Evolutionary conservation across 148 eudicot species (phyloP).

Genomic region (Diospyros lotus): DNA sequence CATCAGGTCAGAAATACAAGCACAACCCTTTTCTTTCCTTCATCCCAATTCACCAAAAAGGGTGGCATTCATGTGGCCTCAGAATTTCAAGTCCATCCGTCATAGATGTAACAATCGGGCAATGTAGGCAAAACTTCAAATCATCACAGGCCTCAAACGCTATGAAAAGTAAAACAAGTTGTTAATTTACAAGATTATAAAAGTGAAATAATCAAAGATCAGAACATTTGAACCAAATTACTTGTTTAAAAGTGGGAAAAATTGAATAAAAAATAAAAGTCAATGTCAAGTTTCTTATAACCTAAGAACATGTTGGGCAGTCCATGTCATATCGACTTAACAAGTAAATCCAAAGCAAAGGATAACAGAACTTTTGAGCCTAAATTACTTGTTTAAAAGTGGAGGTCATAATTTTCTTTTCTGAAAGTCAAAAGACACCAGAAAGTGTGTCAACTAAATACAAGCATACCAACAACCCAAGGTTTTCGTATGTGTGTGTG

Average conservation of each 20-base stretch:
- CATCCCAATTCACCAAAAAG: not conserved
- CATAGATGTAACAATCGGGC: constrained; percentile 9
- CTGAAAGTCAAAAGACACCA: too few species aligned
- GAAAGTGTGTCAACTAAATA: too few species aligned
- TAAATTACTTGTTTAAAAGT: too few species aligned
- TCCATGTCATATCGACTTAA: not conserved
- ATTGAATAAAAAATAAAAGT: too few species aligned
- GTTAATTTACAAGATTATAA: too few species aligned
- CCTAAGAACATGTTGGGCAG: not conserved
- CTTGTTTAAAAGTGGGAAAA: too few species aligned
- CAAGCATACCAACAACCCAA: too few species aligned
- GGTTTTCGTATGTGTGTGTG: too few species aligned
- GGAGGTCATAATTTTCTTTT: too few species aligned
- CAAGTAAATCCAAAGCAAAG: not conserved
- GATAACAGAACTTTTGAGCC: too few species aligned
- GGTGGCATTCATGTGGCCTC: not conserved
- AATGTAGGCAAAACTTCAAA: constrained; percentile 17
- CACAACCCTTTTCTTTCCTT: not conserved
- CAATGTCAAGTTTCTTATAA: not conserved
- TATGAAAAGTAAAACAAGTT: not conserved
- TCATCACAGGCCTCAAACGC: constrained; percentile 6
- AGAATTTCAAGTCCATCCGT: constrained; percentile 2
- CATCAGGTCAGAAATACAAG: not conserved
- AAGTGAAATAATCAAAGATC: too few species aligned
- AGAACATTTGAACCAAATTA: too few species aligned